Conservation (phyloP, 73 alveolate species). For the Paramecium sexaurelia region DNA sequence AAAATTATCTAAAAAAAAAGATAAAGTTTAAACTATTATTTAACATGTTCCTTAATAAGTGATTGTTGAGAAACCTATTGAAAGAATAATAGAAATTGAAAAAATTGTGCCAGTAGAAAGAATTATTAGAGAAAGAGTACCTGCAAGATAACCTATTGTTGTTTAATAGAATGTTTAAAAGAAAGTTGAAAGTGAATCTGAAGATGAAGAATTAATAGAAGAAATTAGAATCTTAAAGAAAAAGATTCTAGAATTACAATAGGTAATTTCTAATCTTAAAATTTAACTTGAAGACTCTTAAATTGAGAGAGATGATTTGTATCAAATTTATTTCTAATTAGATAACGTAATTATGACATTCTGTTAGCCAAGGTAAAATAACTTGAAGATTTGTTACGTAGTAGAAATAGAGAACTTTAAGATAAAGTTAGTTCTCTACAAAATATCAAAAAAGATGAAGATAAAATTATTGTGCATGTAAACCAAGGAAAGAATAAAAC, state of each 20-base stretch:
- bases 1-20: constrained; percentile 42
- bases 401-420: constrained; percentile 35
- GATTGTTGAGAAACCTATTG: constrained; percentile 49
- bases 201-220: constrained; percentile 16
- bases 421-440: not conserved
- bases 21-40: constrained; percentile 5
- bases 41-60: constrained; percentile 36
- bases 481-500: constrained; percentile 40
- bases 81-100: constrained; percentile 52
- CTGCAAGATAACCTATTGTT: constrained; percentile 49
- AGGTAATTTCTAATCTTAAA: not conserved
- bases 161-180: not conserved
- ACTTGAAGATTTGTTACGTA: constrained; percentile 27
- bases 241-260: constrained; percentile 11
- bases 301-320: constrained; percentile 31
- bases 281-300: not conserved
- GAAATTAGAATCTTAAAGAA: not conserved
- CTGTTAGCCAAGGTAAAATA: constrained; percentile 6
- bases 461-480: constrained; percentile 34
- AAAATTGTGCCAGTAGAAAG: constrained; percentile 47
- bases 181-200: constrained; percentile 6
- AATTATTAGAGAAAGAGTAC: constrained; percentile 45
- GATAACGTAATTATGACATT: constrained; percentile 9
- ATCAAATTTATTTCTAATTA: not conserved
- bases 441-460: constrained; percentile 22